Evolutionary conservation across 1,139 yeast species (phyloP).

Genomic region (Blastobotrys illinoisensis): DNA sequence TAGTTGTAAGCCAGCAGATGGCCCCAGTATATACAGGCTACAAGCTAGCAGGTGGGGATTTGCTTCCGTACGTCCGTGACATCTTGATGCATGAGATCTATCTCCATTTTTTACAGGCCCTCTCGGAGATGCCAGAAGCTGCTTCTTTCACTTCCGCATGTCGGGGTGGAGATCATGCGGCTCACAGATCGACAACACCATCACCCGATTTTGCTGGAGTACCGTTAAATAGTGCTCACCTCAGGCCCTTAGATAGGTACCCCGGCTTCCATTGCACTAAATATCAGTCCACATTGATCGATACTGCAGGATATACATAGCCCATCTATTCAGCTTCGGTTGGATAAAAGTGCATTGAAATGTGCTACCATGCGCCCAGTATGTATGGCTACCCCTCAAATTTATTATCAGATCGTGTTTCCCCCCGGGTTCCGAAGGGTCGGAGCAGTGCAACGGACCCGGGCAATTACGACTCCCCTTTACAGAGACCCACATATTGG

Average conservation of each 20-base stretch:
- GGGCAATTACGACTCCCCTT: neutral
- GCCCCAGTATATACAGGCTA: neutral
- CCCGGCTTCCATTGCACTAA: neutral
- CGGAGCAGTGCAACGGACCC: neutral
- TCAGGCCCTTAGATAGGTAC: neutral
- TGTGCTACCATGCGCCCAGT: neutral
- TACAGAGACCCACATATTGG: neutral
- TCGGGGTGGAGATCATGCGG: neutral
- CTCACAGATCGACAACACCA: neutral
- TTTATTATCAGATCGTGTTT: neutral
- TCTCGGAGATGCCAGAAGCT: neutral
- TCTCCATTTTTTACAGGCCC: neutral
- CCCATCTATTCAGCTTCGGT: neutral
- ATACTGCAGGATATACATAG: neutral
- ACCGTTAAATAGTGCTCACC: neutral
- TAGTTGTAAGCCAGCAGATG: neutral
- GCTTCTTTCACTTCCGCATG: neutral
- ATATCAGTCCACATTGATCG: neutral
- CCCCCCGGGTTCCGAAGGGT: neutral
- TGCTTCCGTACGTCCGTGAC: neutral
- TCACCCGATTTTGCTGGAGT: neutral
- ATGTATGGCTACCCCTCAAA: neutral
- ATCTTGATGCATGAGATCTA: neutral
- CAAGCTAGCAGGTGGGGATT: neutral
- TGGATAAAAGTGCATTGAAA: neutral